phyloP scores from a whole-genome alignment of 2,329 filamentous ascomycete genomes.

The Talaromyces sp. region DNA sequence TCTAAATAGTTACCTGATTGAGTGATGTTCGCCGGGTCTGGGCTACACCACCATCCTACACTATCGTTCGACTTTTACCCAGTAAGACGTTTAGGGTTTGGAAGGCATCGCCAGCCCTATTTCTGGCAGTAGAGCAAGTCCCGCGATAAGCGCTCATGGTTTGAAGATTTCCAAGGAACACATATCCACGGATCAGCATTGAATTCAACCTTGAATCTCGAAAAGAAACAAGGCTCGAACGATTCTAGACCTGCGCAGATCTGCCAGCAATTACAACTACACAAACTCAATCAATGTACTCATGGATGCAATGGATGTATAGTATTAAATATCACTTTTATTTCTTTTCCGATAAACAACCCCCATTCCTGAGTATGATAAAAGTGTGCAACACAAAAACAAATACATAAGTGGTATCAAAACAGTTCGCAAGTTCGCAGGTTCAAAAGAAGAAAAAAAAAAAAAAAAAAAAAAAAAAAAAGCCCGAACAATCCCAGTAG shows the following conservation, averaged over 20 bases:
- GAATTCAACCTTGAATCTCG: background rate
- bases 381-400: constrained; percentile 9
- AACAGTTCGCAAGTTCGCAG: background rate
- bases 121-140: background rate
- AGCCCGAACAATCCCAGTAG: background rate
- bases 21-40: background rate
- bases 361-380: background rate
- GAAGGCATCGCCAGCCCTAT: background rate
- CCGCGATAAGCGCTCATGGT: constrained; percentile 17
- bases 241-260: background rate
- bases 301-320: background rate
- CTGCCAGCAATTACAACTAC: background rate
- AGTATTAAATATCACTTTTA: constrained; percentile 17
- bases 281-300: background rate
- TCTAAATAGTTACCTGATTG: background rate
- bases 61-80: too few species aligned
- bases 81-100: too few species aligned
- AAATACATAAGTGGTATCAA: constrained; percentile 18
- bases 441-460: too few species aligned
- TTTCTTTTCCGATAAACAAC: constrained; percentile 11
- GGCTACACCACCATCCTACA: background rate
- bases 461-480: background rate
- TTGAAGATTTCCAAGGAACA: background rate
- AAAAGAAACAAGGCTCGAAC: background rate
- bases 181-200: background rate